Evolutionary conservation across 2,329 filamentous ascomycete species (phyloP).

Genomic region (Clarireedia paspali): DNA sequence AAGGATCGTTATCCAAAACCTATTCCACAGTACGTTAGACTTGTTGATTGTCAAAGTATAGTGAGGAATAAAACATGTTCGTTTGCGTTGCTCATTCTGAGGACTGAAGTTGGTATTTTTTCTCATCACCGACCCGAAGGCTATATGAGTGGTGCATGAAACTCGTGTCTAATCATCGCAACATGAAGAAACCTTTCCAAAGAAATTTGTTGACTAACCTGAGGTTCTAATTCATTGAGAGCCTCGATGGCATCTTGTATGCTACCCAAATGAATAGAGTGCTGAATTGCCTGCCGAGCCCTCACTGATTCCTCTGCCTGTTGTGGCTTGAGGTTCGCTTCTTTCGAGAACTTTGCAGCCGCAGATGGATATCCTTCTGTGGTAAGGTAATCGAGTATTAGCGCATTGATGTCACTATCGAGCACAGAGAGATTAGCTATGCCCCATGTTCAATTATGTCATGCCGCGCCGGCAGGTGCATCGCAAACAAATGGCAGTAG

Average conservation of each 20-base stretch:
- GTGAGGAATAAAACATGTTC: constrained; percentile 6
- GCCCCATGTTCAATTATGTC: background rate
- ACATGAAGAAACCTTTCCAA: constrained; percentile 17
- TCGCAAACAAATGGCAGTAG: constrained; percentile 19
- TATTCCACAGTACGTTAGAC: background rate
- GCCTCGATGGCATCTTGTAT: constrained; percentile 79
- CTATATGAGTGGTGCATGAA: constrained; percentile 99
- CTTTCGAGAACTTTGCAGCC: constrained; percentile 85
- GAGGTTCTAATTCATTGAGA: constrained; percentile 82
- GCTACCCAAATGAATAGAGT: constrained; percentile 76
- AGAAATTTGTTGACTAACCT: constrained; percentile 54
- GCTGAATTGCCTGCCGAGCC: constrained; percentile 73
- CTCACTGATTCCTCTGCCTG: constrained; percentile 67
- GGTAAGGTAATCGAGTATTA: constrained; percentile 95
- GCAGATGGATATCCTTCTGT: constrained; percentile 92
- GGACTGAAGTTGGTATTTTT: constrained; percentile 69
- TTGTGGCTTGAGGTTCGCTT: constrained; percentile 77
- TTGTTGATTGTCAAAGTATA: background rate
- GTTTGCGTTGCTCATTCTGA: constrained; percentile 64
- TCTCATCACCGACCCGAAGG: constrained; percentile 85
- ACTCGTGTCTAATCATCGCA: constrained; percentile 80
- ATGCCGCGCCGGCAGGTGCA: background rate
- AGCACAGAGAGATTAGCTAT: constrained; percentile 2
- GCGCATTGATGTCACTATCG: constrained; percentile 80
- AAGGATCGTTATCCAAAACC: constrained; percentile 79